Evolutionary conservation across 2,329 filamentous ascomycete genomes (phyloP).

Genomic region (Pseudocercospora musae): DNA sequence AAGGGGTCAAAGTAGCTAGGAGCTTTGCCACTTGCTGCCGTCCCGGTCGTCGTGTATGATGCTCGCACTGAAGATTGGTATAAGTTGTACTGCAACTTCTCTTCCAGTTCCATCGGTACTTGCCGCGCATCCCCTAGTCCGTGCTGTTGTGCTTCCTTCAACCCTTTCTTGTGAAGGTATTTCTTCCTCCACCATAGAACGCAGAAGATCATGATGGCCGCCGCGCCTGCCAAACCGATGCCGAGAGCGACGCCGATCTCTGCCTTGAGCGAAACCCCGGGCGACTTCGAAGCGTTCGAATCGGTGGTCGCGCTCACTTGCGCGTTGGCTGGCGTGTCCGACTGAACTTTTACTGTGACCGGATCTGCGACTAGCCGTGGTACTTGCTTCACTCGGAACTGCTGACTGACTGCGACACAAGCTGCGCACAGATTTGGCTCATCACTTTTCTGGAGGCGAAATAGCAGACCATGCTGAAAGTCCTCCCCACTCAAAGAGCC

Average conservation of each 20-base stretch:
- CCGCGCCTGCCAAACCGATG: not conserved
- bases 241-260: not conserved
- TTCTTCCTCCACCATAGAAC: not conserved
- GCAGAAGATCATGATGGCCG: not conserved
- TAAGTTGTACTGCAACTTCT: not conserved
- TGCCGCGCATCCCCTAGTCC: not conserved
- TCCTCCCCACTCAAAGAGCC: not conserved
- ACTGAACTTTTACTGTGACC: not conserved
- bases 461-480: constrained; percentile 8
- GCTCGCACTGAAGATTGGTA: not conserved
- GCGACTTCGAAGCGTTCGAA: not conserved
- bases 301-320: not conserved
- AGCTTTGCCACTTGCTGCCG: not conserved
- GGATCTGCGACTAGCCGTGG: not conserved
- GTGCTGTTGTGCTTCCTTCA: not conserved
- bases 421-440: constrained; percentile 15
- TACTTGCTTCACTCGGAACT: constrained; percentile 1
- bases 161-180: not conserved
- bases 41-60: not conserved
- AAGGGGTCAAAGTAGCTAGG: not conserved
- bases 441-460: constrained; percentile 21
- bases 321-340: not conserved
- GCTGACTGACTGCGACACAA: constrained; percentile 11
- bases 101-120: not conserved
- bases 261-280: not conserved